Evolutionary conservation across 768 basidiomycete genomes (phyloP).

Genomic region (Pluteus cervinus): DNA sequence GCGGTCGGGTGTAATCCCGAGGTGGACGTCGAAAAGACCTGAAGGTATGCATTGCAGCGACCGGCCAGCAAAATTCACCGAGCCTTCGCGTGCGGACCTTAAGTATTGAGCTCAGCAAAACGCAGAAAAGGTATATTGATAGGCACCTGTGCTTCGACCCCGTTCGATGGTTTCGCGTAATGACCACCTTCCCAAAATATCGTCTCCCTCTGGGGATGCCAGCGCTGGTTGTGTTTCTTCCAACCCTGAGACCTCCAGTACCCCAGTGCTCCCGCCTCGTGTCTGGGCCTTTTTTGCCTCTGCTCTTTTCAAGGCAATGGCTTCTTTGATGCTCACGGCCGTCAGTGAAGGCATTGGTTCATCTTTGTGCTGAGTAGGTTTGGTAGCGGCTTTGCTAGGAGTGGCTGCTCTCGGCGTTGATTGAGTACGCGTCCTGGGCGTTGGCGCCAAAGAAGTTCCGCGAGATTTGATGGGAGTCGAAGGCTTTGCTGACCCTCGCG

Average conservation of each 20-base stretch:
- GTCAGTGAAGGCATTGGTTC: slow-evolving; percentile 21
- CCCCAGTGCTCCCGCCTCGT: slow-evolving; percentile 24
- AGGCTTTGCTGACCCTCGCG: slow-evolving; percentile 21
- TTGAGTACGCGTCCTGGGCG: slow-evolving; percentile 16
- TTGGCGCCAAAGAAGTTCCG: slow-evolving; percentile 8
- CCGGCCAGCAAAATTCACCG: slow-evolving; percentile 71
- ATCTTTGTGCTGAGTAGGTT: slow-evolving; percentile 14
- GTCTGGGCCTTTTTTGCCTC: slow-evolving; percentile 62
- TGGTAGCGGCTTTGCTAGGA: slow-evolving; percentile 20
- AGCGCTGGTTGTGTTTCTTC: slow-evolving; percentile 45
- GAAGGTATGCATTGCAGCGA: slow-evolving; percentile 70
- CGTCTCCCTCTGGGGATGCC: slow-evolving; percentile 36
- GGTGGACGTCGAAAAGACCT: slow-evolving; percentile 73
- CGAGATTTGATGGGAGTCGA: slow-evolving; percentile 20
- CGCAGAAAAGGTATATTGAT: slow-evolving; percentile 14
- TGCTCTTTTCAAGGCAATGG: slow-evolving; percentile 73
- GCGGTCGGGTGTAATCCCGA: slow-evolving; percentile 67
- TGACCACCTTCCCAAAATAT: slow-evolving; percentile 59
- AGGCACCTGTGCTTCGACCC: slow-evolving; percentile 70
- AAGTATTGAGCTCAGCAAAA: slow-evolving; percentile 39
- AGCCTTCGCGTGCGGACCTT: slow-evolving; percentile 47
- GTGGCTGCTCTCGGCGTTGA: slow-evolving; percentile 17
- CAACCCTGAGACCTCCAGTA: slow-evolving; percentile 33
- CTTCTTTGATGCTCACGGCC: slow-evolving; percentile 60
- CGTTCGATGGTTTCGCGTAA: slow-evolving; percentile 73